Evolutionary conservation across 75 land plant species (phyloP).

Genomic region (Ceratopteris richardii): DNA sequence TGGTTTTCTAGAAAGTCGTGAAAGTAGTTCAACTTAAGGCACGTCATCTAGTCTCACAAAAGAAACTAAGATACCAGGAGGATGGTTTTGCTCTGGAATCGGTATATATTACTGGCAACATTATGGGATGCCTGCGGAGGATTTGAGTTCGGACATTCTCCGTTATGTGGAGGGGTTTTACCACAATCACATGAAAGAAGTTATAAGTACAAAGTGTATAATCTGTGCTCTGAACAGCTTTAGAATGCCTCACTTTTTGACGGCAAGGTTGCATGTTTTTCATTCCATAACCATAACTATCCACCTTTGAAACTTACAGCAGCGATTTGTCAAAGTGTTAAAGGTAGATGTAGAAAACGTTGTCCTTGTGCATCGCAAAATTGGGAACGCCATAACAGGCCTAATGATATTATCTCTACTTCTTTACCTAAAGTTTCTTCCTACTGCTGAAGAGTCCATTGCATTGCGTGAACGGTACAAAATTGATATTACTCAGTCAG

Average conservation of each 20-base stretch:
- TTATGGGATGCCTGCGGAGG: too few species aligned
- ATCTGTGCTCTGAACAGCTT: conserved; percentile 93
- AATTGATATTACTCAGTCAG: conserved; percentile 93
- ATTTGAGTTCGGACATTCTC: too few species aligned
- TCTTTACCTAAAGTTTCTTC: conserved; percentile 88
- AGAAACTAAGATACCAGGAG: too few species aligned
- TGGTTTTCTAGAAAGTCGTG: too few species aligned
- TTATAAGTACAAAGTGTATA: conserved; percentile 94
- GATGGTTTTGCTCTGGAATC: too few species aligned
- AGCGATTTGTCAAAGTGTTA: conserved; percentile 93
- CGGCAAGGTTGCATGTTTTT: conserved; percentile 98
- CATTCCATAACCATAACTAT: conserved; percentile 97
- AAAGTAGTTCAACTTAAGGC: too few species aligned
- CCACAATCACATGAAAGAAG: too few species aligned
- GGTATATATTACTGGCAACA: too few species aligned
- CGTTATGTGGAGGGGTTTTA: too few species aligned
- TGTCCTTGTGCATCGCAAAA: conserved; percentile 98
- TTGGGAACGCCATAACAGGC: conserved; percentile 97
- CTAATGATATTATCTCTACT: conserved; percentile 96
- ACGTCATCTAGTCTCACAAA: too few species aligned
- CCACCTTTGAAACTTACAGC: conserved; percentile 84
- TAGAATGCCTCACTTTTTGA: conserved; percentile 95
- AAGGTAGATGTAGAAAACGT: conserved; percentile 96
- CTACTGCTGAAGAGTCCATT: conserved; percentile 95
- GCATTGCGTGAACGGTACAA: conserved; percentile 90